Evolutionary conservation across 371 early-diverging fungal species (phyloP), one percentile per base, ranked within the genome.

Genomic region (Synchytrium microbalum): DNA sequence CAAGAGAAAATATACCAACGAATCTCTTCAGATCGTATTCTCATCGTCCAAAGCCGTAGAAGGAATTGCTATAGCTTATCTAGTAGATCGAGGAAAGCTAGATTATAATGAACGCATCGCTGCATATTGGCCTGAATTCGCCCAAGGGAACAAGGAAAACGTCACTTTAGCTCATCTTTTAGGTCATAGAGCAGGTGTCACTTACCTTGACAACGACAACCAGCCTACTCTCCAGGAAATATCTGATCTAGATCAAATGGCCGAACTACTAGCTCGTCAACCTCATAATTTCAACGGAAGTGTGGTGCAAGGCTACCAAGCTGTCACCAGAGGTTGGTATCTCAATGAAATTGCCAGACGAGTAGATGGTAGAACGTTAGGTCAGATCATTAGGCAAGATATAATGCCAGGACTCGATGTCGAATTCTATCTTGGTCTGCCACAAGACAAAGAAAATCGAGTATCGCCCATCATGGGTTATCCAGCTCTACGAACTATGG

Each of bases 121-220:
- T 3, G 74, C 71, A 8, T 85, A 86, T 64, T 90, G 91, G 91
- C 88, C 91, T 1, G 88, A 89, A 63, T 90, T 90, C 69, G 88
- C 80, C 0, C 79, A 81, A 64, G 86, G 86, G 26, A 81, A 81
- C 65, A 90, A 90, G 74, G 82, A 84, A 53, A 73, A 88, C 62
- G 88, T 90, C 2, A 85, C 85, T 0, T 32, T 90, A 38, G 68
- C 61, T 1, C 80, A 84, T 61, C 61, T 88, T 58, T 61, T 88
- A 81, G 72, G 69, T 23, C 88, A 90, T 62, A 78, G 79, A n/a
- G n/a, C n/a, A 5, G 89, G 90, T 0, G 81, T 90, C 1, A 68
- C 79, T 0, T 79, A 51, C 59, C 63, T 88, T 27, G 84, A 85
- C 60, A 61, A 76, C 2, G 10, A 5, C 10, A 10, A 38, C 19